Conservation (phyloP, 257 asterid species). For the Linaria vulgaris region DNA sequence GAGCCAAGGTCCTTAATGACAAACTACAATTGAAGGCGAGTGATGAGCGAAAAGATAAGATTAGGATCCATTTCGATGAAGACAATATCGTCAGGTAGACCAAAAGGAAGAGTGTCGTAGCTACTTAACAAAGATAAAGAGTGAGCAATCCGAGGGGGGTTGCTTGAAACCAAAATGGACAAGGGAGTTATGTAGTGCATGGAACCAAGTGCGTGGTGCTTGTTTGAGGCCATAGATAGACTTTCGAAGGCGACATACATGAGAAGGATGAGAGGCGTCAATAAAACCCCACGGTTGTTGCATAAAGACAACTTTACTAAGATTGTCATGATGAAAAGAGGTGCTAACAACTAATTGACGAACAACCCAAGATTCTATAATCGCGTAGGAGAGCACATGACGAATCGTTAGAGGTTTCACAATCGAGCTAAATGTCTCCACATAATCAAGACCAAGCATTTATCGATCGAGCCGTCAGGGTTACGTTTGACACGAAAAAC, state of each 20-base stretch:
- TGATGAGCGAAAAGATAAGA: not conserved
- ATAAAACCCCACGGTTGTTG: not conserved
- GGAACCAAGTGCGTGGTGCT: constrained; percentile 19
- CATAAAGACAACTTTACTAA: not conserved
- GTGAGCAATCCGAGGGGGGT: not conserved
- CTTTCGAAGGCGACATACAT: not conserved
- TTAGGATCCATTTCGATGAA: not conserved
- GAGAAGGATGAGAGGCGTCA: not conserved
- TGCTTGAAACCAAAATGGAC: not conserved
- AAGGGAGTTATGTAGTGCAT: not conserved
- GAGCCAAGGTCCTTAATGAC: not conserved
- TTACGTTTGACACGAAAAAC: not conserved
- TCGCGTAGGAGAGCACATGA: not conserved
- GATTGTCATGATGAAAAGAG: not conserved
- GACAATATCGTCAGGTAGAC: constrained; percentile 7
- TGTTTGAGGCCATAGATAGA: constrained; percentile 18
- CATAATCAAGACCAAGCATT: not conserved
- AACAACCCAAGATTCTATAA: not conserved
- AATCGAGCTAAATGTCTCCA: not conserved
- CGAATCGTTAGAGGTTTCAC: not conserved
- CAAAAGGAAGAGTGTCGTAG: not conserved
- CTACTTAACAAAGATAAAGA: not conserved
- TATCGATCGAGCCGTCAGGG: not conserved
- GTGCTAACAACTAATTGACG: not conserved
- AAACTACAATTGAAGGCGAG: no score